These are phyloP conservation scores for Takashimella tepidaria DNA, from an alignment of 1,284 basidiomycete species.

Conservation along the genomic window DNA sequence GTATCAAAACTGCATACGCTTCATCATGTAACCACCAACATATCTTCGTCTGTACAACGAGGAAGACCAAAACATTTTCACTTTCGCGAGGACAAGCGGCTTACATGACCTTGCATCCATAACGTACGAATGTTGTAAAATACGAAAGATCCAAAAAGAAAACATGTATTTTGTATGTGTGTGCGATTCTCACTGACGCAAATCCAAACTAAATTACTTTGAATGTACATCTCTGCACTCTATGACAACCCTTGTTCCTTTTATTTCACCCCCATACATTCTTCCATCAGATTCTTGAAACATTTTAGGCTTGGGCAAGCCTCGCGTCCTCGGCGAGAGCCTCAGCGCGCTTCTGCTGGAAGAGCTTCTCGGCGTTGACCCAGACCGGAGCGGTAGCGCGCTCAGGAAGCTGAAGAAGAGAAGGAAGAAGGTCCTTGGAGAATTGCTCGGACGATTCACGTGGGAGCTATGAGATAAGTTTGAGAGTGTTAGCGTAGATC, in stretches of 20 bases:
- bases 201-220: too few species aligned
- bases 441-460: constrained; percentile 97
- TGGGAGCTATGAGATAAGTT: constrained; percentile 58
- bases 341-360: constrained; percentile 65
- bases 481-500: too few species aligned
- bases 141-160: too few species aligned
- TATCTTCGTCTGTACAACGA: too few species aligned
- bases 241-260: background rate
- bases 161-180: too few species aligned
- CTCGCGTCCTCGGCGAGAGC: constrained; percentile 42
- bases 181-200: too few species aligned
- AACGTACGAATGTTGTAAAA: too few species aligned
- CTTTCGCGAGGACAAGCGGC: too few species aligned
- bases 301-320: constrained; percentile 32
- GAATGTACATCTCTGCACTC: background rate
- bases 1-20: too few species aligned
- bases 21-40: too few species aligned
- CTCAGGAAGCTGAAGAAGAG: constrained; percentile 70
- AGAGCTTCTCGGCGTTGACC: constrained; percentile 84
- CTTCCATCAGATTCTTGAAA: background rate
- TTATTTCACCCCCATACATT: background rate
- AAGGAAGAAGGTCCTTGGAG: constrained; percentile 81
- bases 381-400: constrained; percentile 70
- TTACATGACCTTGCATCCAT: too few species aligned
- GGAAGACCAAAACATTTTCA: too few species aligned